Evolutionary conservation across 2,329 filamentous ascomycete species (phyloP), one percentile per base, ranked within the genome.

Genomic region (Sclerotinia spermophila): DNA sequence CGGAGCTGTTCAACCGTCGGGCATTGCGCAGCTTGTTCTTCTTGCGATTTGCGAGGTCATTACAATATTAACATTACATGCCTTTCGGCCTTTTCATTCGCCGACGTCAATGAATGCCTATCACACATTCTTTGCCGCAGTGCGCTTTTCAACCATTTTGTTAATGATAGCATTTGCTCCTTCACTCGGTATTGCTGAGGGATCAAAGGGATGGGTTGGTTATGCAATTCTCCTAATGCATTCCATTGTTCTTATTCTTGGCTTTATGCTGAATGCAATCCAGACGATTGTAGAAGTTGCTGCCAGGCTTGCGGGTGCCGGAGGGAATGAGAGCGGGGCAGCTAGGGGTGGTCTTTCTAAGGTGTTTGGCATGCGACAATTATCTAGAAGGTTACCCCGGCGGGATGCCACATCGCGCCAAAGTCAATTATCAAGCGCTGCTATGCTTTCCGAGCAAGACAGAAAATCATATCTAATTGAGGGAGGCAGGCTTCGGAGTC

Each of bases 81-180:
- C 93, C 11, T 97, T 98, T 82, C 89, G 92, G 24, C 96, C 96
- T 0, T 99, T 96, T 78, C 90, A 95, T 72, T 89, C 90, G 2
- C 89, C 94, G 33, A 98, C 96, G 0, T 97, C 95, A 40, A 99
- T 99, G 96, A 98, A 98, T 79, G 89, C 93, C 15, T 97, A 97
- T 75, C 94, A 98, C 77, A 92, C 91, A 2, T 88, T 94, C 73
- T 97, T 97, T 80, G 88, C 94, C 0, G 82, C 86, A 2, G 83
- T 97, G 21, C 89, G 96, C 45, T 90, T 97, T 44, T 82, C 92
- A 62, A 91, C 91, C 0, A 86, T 94, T 61, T 83, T 95, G 69
- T 82, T 95, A 69, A 93, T 92, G 84, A 87, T 94, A 45, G 85
- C 94, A 1, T 99, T 99, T 79, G 89, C 94, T 19, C 93, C 95